These are phyloP conservation scores for Globisporangium solare DNA, from an alignment of 352 stramenopile species.

Conservation along the genomic window DNA sequence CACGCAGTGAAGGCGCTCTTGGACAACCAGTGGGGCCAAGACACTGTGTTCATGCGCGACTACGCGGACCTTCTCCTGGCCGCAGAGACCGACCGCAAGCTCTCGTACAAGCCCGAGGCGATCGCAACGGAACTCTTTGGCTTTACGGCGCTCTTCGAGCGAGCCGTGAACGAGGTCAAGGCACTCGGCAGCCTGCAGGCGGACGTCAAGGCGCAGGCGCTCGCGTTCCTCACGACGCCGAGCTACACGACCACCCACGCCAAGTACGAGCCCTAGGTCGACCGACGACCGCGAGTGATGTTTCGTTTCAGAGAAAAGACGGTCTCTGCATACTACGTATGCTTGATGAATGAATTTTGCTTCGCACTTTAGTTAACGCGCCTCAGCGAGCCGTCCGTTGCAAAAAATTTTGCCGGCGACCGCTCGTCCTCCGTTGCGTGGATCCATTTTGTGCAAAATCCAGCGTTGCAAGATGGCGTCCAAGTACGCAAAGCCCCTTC, in stretches of 20 bases:
- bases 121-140: constrained; percentile 12
- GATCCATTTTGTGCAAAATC: not conserved
- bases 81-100: constrained; percentile 14
- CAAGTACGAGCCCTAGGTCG: constrained; percentile 1
- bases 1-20: constrained; percentile 25
- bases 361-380: too few species aligned
- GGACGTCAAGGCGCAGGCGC: constrained; percentile 14
- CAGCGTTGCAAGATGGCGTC: constrained; percentile 50
- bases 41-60: constrained; percentile 26
- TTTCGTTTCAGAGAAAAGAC: not conserved
- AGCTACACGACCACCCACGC: constrained; percentile 8
- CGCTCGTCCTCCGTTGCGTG: too few species aligned
- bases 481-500: constrained; percentile 80
- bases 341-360: too few species aligned
- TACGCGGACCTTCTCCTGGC: constrained; percentile 22
- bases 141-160: constrained; percentile 12
- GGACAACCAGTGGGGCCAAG: constrained; percentile 22
- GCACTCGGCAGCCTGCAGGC: constrained; percentile 10
- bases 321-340: too few species aligned
- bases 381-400: too few species aligned
- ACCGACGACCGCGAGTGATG: not conserved
- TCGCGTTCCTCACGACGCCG: constrained; percentile 14
- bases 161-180: constrained; percentile 11
- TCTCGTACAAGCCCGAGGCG: constrained; percentile 18
- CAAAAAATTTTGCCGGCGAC: too few species aligned